These are phyloP conservation scores for Vanderwaltozyma polyspora DNA, from an alignment of 805 yeast species.

Conservation along the genomic window DNA sequence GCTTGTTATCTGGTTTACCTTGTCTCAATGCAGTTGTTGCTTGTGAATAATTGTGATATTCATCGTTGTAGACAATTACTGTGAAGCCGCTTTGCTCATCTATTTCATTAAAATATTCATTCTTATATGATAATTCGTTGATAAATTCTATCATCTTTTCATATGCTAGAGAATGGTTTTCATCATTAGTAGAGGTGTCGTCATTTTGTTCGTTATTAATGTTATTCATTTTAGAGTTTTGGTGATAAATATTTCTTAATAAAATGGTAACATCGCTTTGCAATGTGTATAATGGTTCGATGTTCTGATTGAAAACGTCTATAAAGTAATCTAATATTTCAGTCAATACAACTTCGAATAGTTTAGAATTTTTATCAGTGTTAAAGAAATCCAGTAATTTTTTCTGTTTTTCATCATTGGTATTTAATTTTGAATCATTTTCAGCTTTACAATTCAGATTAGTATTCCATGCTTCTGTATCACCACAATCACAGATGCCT, in stretches of 20 bases:
- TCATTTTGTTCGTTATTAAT: no score
- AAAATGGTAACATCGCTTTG: conserved; percentile 21
- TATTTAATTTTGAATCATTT: conserved; percentile 5
- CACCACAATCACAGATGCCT: conserved; percentile 71
- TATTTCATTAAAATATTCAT: conserved; percentile 1
- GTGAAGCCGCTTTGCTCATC: conserved; percentile 29
- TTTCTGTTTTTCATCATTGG: not conserved
- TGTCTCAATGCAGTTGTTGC: conserved; percentile 40
- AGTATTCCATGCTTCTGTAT: conserved; percentile 48
- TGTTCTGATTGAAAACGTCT: conserved; percentile 29
- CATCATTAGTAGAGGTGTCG: no score
- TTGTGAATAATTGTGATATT: conserved; percentile 49
- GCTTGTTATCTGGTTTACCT: conserved; percentile 27
- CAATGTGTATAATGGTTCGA: conserved; percentile 24
- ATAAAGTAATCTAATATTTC: conserved; percentile 32
- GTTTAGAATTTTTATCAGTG: conserved; percentile 5
- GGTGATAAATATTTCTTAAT: conserved; percentile 22
- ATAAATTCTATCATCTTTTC: conserved; percentile 9
- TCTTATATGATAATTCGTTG: conserved; percentile 6
- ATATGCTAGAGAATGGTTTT: no score
- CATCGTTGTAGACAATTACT: conserved; percentile 69
- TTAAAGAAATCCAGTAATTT: conserved; percentile 23
- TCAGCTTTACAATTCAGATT: conserved; percentile 40
- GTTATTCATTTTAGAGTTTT: conserved; percentile 12
- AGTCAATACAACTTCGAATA: conserved; percentile 21